Conservation (phyloP, 305 asterid genomes). For the Solanum aculeatissimum region DNA sequence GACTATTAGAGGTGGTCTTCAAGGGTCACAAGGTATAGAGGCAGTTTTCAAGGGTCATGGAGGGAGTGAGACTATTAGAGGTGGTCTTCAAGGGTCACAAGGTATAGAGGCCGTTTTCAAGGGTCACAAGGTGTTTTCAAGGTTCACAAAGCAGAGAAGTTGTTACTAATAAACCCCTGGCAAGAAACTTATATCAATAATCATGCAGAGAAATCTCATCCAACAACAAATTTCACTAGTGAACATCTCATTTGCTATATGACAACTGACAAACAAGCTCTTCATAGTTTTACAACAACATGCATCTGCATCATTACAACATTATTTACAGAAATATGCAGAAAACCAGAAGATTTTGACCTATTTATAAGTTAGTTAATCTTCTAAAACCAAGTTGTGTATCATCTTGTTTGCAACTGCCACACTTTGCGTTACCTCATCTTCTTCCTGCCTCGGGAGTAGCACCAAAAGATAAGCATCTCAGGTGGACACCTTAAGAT, state of each 20-base stretch:
- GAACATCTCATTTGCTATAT: not conserved
- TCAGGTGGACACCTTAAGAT: slow-evolving; percentile 1
- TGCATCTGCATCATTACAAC: not conserved
- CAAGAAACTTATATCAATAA: not conserved
- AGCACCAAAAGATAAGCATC: not conserved
- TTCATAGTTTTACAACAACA: not conserved
- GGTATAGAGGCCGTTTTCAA: too few species aligned
- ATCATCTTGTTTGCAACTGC: not conserved
- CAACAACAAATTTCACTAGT: not conserved
- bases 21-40: too few species aligned
- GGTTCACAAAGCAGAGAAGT: not conserved
- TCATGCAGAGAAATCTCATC: not conserved
- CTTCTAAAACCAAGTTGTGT: not conserved
- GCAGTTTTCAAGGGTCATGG: not conserved
- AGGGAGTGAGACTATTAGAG: too few species aligned
- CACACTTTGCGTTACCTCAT: not conserved
- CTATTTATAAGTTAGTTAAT: not conserved
- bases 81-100: too few species aligned
- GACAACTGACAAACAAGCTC: not conserved
- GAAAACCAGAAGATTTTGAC: not conserved
- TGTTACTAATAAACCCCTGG: not conserved
- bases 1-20: too few species aligned
- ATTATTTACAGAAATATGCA: not conserved
- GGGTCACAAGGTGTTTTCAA: not conserved
- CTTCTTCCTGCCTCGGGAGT: not conserved